phyloP scores from a whole-genome alignment of 2,329 filamentous ascomycete species.

The Lasiodiplodia citricola region DNA sequence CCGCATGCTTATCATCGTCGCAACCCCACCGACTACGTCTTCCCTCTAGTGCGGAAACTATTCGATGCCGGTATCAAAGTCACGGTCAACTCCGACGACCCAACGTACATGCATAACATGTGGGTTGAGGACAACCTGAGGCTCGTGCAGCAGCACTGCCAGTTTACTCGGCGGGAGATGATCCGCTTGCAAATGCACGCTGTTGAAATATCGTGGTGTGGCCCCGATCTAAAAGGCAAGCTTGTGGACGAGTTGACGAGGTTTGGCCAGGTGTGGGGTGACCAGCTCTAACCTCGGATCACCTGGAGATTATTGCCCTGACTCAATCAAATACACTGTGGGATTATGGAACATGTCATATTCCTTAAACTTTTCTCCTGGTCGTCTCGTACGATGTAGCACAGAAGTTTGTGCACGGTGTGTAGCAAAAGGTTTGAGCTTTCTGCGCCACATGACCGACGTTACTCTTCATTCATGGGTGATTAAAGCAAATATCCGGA shows the following conservation, averaged over 20 bases:
- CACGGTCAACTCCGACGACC: constrained; percentile 57
- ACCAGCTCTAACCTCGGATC: background rate
- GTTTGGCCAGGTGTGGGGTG: background rate
- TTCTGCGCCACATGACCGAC: too few species aligned
- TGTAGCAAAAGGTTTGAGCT: too few species aligned
- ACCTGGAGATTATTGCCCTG: background rate
- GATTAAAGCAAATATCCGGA: too few species aligned
- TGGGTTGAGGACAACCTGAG: constrained; percentile 57
- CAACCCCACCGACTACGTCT: constrained; percentile 50
- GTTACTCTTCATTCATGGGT: too few species aligned
- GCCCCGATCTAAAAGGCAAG: constrained; percentile 42
- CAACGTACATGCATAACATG: constrained; percentile 57
- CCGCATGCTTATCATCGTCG: constrained; percentile 51
- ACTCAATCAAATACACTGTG: background rate
- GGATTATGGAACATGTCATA: background rate
- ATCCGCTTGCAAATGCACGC: constrained; percentile 49
- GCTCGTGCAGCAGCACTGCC: constrained; percentile 50
- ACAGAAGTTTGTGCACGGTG: too few species aligned
- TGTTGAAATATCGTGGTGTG: constrained; percentile 56
- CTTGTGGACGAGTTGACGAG: constrained; percentile 27
- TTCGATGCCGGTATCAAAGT: constrained; percentile 54
- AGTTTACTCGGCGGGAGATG: constrained; percentile 51
- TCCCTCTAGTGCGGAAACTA: constrained; percentile 50
- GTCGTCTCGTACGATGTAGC: background rate
- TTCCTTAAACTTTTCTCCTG: background rate